Evolutionary conservation across 495 filamentous ascomycete genomes (phyloP).

Genomic region (Aspergillus avenaceus): DNA sequence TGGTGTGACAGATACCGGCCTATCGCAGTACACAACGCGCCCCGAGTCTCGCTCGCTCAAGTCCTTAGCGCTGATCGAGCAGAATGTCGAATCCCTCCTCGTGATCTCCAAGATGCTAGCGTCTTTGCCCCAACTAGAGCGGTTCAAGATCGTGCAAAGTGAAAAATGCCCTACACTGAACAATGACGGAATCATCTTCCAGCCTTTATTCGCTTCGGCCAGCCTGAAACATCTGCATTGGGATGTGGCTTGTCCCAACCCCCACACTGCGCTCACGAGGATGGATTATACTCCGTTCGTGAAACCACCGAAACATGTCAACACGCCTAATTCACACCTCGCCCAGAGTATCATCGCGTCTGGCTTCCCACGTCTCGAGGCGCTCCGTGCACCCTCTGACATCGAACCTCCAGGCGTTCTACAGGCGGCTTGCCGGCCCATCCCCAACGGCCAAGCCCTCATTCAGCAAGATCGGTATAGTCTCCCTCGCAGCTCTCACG

Average conservation of each 20-base stretch:
- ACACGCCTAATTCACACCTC: slow-evolving; percentile 64
- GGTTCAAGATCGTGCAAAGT: slow-evolving; percentile 69
- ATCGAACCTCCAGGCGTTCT: slow-evolving; percentile 62
- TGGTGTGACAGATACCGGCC: slow-evolving; percentile 72
- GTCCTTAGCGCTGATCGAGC: slow-evolving; percentile 61
- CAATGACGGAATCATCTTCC: slow-evolving; percentile 55
- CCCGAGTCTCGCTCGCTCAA: slow-evolving; percentile 51
- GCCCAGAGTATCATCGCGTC: slow-evolving; percentile 64
- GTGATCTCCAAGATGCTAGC: slow-evolving; percentile 73
- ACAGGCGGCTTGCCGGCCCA: slow-evolving; percentile 65
- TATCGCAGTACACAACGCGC: slow-evolving; percentile 65
- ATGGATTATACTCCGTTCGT: slow-evolving; percentile 39
- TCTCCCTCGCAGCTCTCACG: slow-evolving; percentile 44
- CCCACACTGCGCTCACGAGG: slow-evolving; percentile 35
- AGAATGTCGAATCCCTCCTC: slow-evolving; percentile 60
- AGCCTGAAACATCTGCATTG: slow-evolving; percentile 71
- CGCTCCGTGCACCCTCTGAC: slow-evolving; percentile 69
- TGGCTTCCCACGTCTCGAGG: slow-evolving; percentile 67
- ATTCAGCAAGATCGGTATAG: slow-evolving; percentile 47
- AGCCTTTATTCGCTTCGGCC: slow-evolving; percentile 64
- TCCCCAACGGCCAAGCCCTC: slow-evolving; percentile 42
- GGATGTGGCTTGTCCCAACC: slow-evolving; percentile 62
- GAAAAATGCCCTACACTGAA: slow-evolving; percentile 55
- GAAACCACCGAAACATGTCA: slow-evolving; percentile 28
- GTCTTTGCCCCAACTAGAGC: slow-evolving; percentile 56